These are phyloP conservation scores for Umbelopsis ramanniana DNA, from an alignment of 192 early-diverging fungal genomes.

Conservation along the genomic window DNA sequence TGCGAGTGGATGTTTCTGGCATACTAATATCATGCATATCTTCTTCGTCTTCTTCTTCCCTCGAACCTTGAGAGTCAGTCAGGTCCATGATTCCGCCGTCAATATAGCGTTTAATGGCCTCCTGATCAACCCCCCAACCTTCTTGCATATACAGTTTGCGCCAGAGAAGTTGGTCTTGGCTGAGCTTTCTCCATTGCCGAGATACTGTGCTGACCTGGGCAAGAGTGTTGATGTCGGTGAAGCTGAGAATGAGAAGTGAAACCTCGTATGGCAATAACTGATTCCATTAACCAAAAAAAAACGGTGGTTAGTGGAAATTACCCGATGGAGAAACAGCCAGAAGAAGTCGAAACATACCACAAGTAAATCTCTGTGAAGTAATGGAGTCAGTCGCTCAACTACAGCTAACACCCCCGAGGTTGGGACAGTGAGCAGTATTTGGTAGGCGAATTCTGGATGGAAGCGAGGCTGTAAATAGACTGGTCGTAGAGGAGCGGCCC, in stretches of 20 bases:
- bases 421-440: conserved; percentile 59
- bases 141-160: conserved; percentile 44
- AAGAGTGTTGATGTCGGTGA: conserved; percentile 54
- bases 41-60: neutral
- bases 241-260: conserved; percentile 56
- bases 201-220: conserved; percentile 55
- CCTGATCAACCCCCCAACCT: conserved; percentile 29
- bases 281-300: too few relatives aligned
- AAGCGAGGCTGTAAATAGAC: neutral
- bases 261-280: conserved; percentile 58
- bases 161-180: conserved; percentile 68
- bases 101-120: conserved; percentile 33
- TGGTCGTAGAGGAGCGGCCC: neutral
- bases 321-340: neutral
- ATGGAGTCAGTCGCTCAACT: conserved; percentile 48
- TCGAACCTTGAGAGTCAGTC: conserved; percentile 11
- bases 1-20: neutral
- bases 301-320: neutral
- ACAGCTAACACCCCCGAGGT: conserved; percentile 47
- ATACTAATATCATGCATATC: neutral
- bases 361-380: conserved; percentile 63
- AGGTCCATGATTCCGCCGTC: neutral
- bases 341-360: conserved; percentile 31
- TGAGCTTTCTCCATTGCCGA: conserved; percentile 59
- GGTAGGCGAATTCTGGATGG: conserved; percentile 56